Base-by-base conservation (phyloP, 1,139 yeast species). In the Zygotorulaspora mrakii region DNA sequence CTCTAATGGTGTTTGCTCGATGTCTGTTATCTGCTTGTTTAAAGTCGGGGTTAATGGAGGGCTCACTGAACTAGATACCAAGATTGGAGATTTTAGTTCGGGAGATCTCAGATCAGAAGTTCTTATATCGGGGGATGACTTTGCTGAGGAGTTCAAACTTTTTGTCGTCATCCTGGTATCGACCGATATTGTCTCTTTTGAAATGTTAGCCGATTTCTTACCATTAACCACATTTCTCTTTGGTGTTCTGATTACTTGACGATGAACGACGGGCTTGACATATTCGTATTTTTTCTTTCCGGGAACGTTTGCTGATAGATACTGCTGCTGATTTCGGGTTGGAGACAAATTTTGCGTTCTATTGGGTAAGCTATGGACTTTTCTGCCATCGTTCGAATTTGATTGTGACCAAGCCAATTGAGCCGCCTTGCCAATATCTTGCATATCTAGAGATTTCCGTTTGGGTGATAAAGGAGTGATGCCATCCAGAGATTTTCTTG, bases 181-280 rank as follows among this genome's bases (percentile, higher is more conserved):
- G 11, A 24, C 26, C 7, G n/a, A n/a, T 3, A 14, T 14, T n/a
- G 22, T 5, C 12, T 31, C 39, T 25, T 26, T 36, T 17, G 35
- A 31, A n/a, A 35, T 18, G 18, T 39, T 33, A 22, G 24, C 33
- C 16, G 39, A 18, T 16, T 34, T 26, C 37, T 33, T 25, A 26
- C 12, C 27, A 21, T 7, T 4, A n/a, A 8, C 3, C 8, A 13
- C 7, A 29, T 33, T 14, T 29, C 39, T 34, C 14, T 33, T 46
- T 5, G 53, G 49, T 2, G 42, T 34, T 31, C 34, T 53, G n/a
- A 53, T 51, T 21, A 27, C 46, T 12, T 49, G 53, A 18, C 57
- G 47, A 23, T 50, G 46, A 7, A 55, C 39, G 3, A 46, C 50
- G 3, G 57, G 58, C 31, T 53, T 53, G 2, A 42, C 43, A 26